Conservation (phyloP, 2,329 filamentous ascomycete genomes). For the Phialophora macrospora region DNA sequence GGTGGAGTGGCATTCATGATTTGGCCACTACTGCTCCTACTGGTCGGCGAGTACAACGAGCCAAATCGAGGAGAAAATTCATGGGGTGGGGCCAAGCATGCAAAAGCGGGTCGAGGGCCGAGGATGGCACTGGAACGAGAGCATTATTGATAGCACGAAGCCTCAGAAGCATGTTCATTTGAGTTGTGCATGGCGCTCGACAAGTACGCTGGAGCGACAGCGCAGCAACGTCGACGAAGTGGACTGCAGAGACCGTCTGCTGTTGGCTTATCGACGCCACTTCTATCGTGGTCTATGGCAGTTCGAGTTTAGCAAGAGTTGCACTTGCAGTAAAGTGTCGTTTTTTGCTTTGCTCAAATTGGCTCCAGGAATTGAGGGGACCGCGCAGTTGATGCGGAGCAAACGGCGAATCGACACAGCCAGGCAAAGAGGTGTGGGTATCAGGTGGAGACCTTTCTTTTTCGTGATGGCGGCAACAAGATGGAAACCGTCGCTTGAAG, state of each 20-base stretch:
- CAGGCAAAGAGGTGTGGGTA: slow-evolving; percentile 7
- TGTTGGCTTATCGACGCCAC: slow-evolving; percentile 26
- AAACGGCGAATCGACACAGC: slow-evolving; percentile 24
- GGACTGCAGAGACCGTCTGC: slow-evolving; percentile 25
- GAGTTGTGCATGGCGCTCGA: slow-evolving; percentile 12
- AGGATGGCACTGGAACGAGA: slow-evolving; percentile 13
- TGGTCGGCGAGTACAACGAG: slow-evolving; percentile 20
- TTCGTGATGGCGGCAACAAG: slow-evolving; percentile 28
- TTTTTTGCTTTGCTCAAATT: slow-evolving; percentile 22
- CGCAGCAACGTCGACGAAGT: slow-evolving; percentile 9
- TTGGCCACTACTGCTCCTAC: slow-evolving; percentile 14
- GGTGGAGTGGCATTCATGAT: slow-evolving; percentile 13
- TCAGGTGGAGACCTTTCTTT: slow-evolving; percentile 29
- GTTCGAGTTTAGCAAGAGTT: slow-evolving; percentile 30
- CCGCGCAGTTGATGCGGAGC: slow-evolving; percentile 21
- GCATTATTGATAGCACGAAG: slow-evolving; percentile 13
- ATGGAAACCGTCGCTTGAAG: slow-evolving; percentile 11
- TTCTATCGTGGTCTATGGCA: slow-evolving; percentile 22
- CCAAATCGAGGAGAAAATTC: slow-evolving; percentile 27
- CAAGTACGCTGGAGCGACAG: slow-evolving; percentile 10
- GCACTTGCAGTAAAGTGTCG: slow-evolving; percentile 22
- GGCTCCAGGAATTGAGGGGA: slow-evolving; percentile 15
- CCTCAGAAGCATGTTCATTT: not conserved
- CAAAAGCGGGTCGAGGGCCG: slow-evolving; percentile 18
- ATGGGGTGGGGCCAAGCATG: slow-evolving; percentile 29